Conservation (phyloP, 306 rosid genomes). For the Cicer judaicum region DNA sequence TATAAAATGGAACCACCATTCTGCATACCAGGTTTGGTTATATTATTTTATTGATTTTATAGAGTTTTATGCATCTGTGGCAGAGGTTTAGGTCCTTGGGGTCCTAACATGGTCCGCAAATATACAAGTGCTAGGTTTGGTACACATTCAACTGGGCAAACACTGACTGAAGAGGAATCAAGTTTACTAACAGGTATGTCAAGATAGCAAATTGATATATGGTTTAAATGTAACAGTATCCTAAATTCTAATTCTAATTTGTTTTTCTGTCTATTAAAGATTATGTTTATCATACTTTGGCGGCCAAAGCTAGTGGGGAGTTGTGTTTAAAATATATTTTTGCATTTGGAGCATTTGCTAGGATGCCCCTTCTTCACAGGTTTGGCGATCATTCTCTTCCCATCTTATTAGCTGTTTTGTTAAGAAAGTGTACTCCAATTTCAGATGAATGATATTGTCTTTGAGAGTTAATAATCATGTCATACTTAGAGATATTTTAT, state of each 20-base stretch:
- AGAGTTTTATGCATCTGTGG: constrained; percentile 34
- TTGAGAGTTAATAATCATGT: neutral
- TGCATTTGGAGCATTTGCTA: constrained; percentile 85
- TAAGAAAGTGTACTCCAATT: neutral
- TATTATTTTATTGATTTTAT: constrained; percentile 22
- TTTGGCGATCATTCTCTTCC: constrained; percentile 47
- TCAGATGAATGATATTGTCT: constrained; percentile 7
- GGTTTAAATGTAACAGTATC: constrained; percentile 18
- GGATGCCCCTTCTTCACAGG: constrained; percentile 86
- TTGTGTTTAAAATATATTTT: constrained; percentile 85
- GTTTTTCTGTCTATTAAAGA: constrained; percentile 56
- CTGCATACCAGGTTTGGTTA: neutral
- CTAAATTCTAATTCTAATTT: constrained; percentile 44
- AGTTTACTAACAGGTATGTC: constrained; percentile 70
- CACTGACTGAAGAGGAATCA: constrained; percentile 73
- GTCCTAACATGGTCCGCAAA: constrained; percentile 73
- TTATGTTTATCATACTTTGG: constrained; percentile 83
- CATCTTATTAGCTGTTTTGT: neutral
- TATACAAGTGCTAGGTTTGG: constrained; percentile 86
- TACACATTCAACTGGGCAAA: constrained; percentile 63
- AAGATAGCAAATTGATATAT: constrained; percentile 37
- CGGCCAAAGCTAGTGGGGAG: constrained; percentile 93
- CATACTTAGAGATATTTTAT: neutral
- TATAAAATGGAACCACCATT: constrained; percentile 20
- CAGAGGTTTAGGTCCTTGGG: constrained; percentile 99